Conservation (phyloP, 441 rosid genomes). For the Gossypium davidsonii region DNA sequence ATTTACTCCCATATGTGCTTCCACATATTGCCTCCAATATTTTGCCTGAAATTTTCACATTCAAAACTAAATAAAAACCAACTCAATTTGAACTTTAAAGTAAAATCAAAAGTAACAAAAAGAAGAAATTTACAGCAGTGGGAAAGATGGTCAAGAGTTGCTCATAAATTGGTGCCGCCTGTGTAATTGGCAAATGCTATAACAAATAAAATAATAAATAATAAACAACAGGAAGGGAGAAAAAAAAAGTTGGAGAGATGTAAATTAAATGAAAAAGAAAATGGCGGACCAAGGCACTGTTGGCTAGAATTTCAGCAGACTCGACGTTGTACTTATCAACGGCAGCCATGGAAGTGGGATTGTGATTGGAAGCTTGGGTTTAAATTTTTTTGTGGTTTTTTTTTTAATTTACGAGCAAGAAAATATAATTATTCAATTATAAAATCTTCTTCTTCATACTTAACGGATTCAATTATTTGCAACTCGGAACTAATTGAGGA, state of each 20-base stretch:
- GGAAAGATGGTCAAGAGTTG: slow-evolving; percentile 74
- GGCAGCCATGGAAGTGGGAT: slow-evolving; percentile 13
- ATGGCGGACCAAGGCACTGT: slow-evolving; percentile 47
- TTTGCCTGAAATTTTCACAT: slow-evolving; percentile 51
- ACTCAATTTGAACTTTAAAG: background rate
- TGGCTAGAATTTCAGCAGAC: slow-evolving; percentile 63
- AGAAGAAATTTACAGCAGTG: slow-evolving; percentile 64
- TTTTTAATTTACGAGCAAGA: background rate
- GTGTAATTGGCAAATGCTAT: slow-evolving; percentile 68
- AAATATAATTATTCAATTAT: background rate
- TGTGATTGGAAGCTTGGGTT: background rate
- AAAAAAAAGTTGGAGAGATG: background rate
- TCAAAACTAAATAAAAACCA: background rate
- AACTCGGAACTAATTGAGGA: background rate
- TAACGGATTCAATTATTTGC: background rate
- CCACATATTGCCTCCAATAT: slow-evolving; percentile 95
- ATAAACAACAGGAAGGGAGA: slow-evolving; percentile 6
- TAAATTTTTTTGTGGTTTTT: background rate
- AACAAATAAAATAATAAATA: background rate
- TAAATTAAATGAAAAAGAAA: background rate
- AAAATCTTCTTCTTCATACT: background rate
- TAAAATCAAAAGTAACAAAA: background rate
- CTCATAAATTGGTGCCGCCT: slow-evolving; percentile 78
- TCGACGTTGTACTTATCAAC: slow-evolving; percentile 72
- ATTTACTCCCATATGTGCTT: slow-evolving; percentile 72